phyloP scores from a whole-genome alignment of 2,329 filamentous ascomycete genomes.

The Paracoccidioides lutzii region DNA sequence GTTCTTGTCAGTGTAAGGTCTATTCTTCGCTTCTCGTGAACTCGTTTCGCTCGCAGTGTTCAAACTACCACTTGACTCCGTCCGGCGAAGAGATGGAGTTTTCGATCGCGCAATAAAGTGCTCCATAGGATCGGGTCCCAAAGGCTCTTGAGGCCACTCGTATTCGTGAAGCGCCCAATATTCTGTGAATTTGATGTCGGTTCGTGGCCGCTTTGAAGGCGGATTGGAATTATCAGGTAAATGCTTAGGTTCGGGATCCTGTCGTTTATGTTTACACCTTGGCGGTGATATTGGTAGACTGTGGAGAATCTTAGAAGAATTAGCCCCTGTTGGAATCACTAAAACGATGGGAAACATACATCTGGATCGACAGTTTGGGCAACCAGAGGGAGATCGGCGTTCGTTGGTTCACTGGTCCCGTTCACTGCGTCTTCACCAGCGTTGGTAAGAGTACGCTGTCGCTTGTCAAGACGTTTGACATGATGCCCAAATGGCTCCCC shows the following conservation, averaged over 20 bases:
- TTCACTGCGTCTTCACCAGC: not conserved
- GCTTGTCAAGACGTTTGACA: constrained; percentile 1
- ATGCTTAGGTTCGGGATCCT: not conserved
- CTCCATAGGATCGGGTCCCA: not conserved
- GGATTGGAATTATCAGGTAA: not conserved
- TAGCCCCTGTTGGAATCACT: too few species aligned
- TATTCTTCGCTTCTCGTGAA: not conserved
- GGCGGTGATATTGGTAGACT: not conserved
- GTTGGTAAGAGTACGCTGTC: not conserved
- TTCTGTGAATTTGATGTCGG: not conserved
- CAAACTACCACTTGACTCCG: not conserved
- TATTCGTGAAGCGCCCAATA: not conserved
- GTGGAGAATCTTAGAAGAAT: not conserved
- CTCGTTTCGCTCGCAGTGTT: not conserved
- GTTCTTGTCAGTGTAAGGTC: not conserved
- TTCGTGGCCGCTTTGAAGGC: not conserved
- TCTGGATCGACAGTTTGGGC: too few species aligned
- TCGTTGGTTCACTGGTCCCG: not conserved
- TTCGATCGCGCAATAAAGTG: not conserved
- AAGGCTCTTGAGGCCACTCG: not conserved
- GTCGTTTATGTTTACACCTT: not conserved
- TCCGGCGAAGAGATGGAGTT: not conserved
- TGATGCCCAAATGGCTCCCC: constrained; percentile 2
- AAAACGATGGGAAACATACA: too few species aligned
- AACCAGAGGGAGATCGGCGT: not conserved